These are phyloP conservation scores for Phytopythium delawarense DNA, from an alignment of 352 stramenopile genomes.

Conservation along the genomic window DNA sequence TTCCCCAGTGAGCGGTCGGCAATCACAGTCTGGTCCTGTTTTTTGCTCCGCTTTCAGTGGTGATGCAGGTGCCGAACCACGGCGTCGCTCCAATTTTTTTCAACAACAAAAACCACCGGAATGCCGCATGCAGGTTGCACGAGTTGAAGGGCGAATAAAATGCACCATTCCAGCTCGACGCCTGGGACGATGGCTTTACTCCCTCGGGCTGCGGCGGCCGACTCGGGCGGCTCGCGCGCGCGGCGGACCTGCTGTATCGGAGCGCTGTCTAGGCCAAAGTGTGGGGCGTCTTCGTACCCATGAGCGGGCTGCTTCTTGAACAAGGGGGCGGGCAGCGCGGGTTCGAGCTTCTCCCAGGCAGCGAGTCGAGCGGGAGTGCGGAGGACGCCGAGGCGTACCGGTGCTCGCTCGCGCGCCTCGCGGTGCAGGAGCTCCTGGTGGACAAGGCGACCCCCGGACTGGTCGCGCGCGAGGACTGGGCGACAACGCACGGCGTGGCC, in stretches of 20 bases:
- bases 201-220: constrained; percentile 42
- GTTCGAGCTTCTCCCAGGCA: constrained; percentile 4
- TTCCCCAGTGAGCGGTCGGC: too few species aligned
- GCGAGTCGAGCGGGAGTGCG: constrained; percentile 8
- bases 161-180: constrained; percentile 21
- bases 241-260: constrained; percentile 47
- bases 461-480: constrained; percentile 32
- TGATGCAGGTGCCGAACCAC: too few species aligned
- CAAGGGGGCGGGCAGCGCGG: neutral
- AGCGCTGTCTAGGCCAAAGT: constrained; percentile 53
- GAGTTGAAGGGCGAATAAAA: too few species aligned
- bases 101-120: too few species aligned
- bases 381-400: constrained; percentile 30
- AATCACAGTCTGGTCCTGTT: too few species aligned
- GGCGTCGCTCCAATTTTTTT: too few species aligned
- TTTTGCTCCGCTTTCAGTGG: too few species aligned
- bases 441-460: constrained; percentile 12
- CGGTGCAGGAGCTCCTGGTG: constrained; percentile 59
- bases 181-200: constrained; percentile 61
- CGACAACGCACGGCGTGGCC: constrained; percentile 40
- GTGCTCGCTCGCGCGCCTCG: constrained; percentile 29
- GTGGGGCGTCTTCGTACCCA: constrained; percentile 64
- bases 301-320: constrained; percentile 15
- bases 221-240: constrained; percentile 40
- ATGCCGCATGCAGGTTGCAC: too few species aligned